phyloP scores from a whole-genome alignment of 2,329 filamentous ascomycete genomes.

The Byssoonygena ceratinophila region DNA sequence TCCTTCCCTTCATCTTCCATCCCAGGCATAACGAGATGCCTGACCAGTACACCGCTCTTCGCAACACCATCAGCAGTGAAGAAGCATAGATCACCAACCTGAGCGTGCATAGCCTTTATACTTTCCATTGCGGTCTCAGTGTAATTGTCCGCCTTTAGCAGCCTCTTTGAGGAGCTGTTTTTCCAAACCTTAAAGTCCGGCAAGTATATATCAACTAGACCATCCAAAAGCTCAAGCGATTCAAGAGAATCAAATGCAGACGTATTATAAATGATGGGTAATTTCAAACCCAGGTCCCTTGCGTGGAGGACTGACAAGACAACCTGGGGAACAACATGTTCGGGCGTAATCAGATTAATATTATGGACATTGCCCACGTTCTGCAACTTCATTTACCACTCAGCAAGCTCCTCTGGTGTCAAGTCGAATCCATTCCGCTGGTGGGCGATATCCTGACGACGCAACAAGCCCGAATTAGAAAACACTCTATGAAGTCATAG shows the following conservation, averaged over 20 bases:
- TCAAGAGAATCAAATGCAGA: conserved; percentile 68
- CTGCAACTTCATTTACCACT: conserved; percentile 77
- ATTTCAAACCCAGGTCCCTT: conserved; percentile 53
- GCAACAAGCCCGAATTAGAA: background rate
- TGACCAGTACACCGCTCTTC: conserved; percentile 62
- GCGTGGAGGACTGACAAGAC: conserved; percentile 65
- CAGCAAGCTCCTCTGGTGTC: conserved; percentile 64
- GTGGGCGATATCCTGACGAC: conserved; percentile 59
- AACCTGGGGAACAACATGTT: conserved; percentile 78
- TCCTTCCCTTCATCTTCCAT: conserved; percentile 60
- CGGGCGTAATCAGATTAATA: conserved; percentile 77
- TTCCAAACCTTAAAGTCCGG: conserved; percentile 81
- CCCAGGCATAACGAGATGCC: conserved; percentile 78
- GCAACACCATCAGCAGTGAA: conserved; percentile 72
- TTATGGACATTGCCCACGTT: conserved; percentile 73
- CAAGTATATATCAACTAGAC: conserved; percentile 75
- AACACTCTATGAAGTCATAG: background rate
- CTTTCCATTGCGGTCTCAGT: conserved; percentile 61
- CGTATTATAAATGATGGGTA: conserved; percentile 78
- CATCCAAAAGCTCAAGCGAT: conserved; percentile 62
- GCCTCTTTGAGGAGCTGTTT: conserved; percentile 51
- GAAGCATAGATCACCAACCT: conserved; percentile 76
- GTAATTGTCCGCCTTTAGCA: conserved; percentile 72
- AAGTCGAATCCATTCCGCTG: conserved; percentile 70
- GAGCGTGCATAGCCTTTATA: conserved; percentile 66